phyloP scores from a whole-genome alignment of 495 filamentous ascomycete genomes.

The Penicillium alfredii region DNA sequence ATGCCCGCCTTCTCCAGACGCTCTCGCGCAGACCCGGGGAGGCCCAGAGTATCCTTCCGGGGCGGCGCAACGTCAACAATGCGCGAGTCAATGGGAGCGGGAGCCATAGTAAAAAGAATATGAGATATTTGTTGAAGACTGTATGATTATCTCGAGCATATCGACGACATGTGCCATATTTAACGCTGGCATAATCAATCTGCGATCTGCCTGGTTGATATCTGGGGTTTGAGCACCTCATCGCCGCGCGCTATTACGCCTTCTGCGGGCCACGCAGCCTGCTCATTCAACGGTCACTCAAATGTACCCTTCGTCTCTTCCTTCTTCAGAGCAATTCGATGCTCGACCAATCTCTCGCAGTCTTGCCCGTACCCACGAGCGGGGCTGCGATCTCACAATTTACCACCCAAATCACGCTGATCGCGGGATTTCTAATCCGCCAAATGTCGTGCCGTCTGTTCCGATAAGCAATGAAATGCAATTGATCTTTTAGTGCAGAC shows the following conservation, averaged over 20 bases:
- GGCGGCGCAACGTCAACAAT: conserved; percentile 56
- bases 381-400: conserved; percentile 13
- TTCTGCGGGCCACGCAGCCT: conserved; percentile 3
- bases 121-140: neutral
- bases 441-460: conserved; percentile 4
- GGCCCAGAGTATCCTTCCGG: conserved; percentile 54
- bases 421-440: conserved; percentile 5
- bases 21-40: conserved; percentile 47
- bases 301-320: neutral
- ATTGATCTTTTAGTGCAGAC: no score
- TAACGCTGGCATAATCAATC: neutral
- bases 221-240: conserved; percentile 36
- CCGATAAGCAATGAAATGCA: conserved; percentile 4
- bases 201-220: conserved; percentile 10
- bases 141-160: no score
- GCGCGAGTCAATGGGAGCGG: conserved; percentile 49
- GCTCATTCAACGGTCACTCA: no score
- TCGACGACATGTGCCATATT: neutral
- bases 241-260: conserved; percentile 22
- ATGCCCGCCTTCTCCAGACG: conserved; percentile 59
- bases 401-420: conserved; percentile 5
- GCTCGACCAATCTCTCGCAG: neutral
- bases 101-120: conserved; percentile 32
- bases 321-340: neutral
- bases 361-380: neutral